Evolutionary conservation across 75 land plant genomes (phyloP).

Genomic region (Sequoia sempervirens): DNA sequence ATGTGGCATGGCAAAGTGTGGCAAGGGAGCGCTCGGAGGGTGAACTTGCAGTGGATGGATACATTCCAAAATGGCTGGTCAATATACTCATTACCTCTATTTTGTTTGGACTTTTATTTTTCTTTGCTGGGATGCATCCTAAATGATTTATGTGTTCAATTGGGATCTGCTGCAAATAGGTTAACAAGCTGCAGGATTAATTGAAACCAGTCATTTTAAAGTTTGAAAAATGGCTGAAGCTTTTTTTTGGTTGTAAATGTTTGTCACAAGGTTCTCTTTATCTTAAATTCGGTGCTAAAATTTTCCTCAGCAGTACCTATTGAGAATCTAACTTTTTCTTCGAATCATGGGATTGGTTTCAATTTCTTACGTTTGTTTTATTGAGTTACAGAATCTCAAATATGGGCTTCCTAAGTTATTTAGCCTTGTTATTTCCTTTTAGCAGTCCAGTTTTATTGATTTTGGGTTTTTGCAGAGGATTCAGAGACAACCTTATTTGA

Average conservation of each 20-base stretch:
- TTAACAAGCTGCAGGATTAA: not conserved
- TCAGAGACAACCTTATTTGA: too few species aligned
- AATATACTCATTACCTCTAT: not conserved
- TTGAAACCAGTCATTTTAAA: not conserved
- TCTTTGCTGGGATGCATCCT: not conserved
- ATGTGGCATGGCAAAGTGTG: conserved; percentile 63
- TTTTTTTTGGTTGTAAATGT: not conserved
- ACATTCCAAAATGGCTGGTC: conserved; percentile 75
- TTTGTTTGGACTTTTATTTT: not conserved
- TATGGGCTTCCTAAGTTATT: too few species aligned
- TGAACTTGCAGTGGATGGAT: conserved; percentile 62
- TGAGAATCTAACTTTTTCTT: too few species aligned
- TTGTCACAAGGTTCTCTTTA: not conserved
- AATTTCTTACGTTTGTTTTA: too few species aligned
- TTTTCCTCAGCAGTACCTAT: too few species aligned
- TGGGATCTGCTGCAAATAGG: not conserved
- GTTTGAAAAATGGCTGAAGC: not conserved
- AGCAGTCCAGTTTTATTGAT: too few species aligned
- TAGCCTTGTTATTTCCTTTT: too few species aligned
- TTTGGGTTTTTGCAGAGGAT: too few species aligned
- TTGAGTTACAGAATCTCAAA: too few species aligned
- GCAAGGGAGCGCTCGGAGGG: conserved; percentile 67
- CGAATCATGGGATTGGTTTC: too few species aligned
- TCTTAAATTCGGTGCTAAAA: too few species aligned
- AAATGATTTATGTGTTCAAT: not conserved